These are phyloP conservation scores for Hypomontagnella monticulosa DNA, from an alignment of 495 filamentous ascomycete species.

Conservation along the genomic window DNA sequence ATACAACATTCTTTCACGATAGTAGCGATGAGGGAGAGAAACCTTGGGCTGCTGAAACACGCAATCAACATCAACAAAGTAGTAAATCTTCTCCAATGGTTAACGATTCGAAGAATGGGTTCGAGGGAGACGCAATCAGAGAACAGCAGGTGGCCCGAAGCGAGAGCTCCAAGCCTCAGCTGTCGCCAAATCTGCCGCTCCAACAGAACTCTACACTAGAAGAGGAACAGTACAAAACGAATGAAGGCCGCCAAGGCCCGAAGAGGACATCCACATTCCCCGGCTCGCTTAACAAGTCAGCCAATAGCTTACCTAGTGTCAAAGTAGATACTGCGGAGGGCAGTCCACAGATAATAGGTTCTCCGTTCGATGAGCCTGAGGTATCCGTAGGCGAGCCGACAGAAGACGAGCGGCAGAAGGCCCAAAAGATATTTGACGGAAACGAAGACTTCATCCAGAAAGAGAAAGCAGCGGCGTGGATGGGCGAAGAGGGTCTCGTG, in stretches of 20 bases:
- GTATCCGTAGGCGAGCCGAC: conserved; percentile 60
- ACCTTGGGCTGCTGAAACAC: conserved; percentile 1
- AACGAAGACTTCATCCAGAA: conserved; percentile 81
- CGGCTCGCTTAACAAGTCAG: conserved; percentile 52
- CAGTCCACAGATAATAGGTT: conserved; percentile 38
- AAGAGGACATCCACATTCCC: conserved; percentile 38
- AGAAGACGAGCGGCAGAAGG: conserved; percentile 75
- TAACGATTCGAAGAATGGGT: conserved; percentile 2
- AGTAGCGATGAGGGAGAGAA: conserved; percentile 47
- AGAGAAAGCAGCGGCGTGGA: conserved; percentile 84
- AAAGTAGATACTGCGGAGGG: conserved; percentile 53
- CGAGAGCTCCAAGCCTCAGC: conserved; percentile 21
- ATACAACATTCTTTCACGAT: conserved; percentile 45
- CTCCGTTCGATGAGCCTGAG: conserved; percentile 61
- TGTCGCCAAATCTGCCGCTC: conserved; percentile 27
- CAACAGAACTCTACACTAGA: conserved; percentile 26
- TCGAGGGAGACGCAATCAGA: not conserved
- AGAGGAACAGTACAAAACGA: conserved; percentile 15
- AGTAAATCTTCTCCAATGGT: conserved; percentile 16
- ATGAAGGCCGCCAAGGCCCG: conserved; percentile 19
- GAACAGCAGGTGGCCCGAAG: conserved; percentile 14
- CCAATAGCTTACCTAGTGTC: conserved; percentile 59
- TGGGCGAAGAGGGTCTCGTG: conserved; percentile 78
- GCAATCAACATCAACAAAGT: conserved; percentile 25
- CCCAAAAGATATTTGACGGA: conserved; percentile 85